Evolutionary conservation across 2,329 filamentous ascomycete genomes (phyloP).

Genomic region (Xylaria sp.): DNA sequence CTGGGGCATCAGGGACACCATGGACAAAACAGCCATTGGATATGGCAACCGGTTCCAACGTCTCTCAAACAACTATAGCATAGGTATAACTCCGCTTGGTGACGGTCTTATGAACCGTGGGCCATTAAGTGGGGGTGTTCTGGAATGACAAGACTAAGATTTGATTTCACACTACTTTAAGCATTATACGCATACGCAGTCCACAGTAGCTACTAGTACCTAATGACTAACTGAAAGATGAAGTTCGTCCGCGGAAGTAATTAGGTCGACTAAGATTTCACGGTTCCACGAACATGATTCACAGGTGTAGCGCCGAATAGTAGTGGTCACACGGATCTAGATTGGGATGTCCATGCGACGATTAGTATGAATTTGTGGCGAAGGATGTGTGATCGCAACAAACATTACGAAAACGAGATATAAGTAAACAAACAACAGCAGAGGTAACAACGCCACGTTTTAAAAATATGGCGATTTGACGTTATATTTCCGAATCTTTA

Average conservation of each 20-base stretch:
- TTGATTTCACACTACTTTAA: slow-evolving; percentile 22
- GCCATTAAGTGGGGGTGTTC: slow-evolving; percentile 10
- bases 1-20: slow-evolving; percentile 13
- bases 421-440: neutral
- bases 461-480: slow-evolving; percentile 16
- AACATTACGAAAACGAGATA: neutral
- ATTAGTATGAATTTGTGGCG: neutral
- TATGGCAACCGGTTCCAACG: slow-evolving; percentile 6
- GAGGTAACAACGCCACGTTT: slow-evolving; percentile 8
- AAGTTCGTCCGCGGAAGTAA: neutral
- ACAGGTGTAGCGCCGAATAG: neutral
- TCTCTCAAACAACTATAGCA: slow-evolving; percentile 8
- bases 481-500: slow-evolving; percentile 10
- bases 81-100: neutral
- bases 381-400: slow-evolving; percentile 1
- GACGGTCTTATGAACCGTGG: slow-evolving; percentile 9
- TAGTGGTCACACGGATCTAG: neutral
- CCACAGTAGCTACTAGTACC: neutral
- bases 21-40: slow-evolving; percentile 7
- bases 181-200: neutral
- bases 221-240: neutral
- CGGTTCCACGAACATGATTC: neutral
- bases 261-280: slow-evolving; percentile 1
- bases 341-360: neutral
- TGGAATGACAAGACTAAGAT: slow-evolving; percentile 17